phyloP scores from a whole-genome alignment of 2,329 filamentous ascomycete genomes.

The Purpureocillium takamizusanense region DNA sequence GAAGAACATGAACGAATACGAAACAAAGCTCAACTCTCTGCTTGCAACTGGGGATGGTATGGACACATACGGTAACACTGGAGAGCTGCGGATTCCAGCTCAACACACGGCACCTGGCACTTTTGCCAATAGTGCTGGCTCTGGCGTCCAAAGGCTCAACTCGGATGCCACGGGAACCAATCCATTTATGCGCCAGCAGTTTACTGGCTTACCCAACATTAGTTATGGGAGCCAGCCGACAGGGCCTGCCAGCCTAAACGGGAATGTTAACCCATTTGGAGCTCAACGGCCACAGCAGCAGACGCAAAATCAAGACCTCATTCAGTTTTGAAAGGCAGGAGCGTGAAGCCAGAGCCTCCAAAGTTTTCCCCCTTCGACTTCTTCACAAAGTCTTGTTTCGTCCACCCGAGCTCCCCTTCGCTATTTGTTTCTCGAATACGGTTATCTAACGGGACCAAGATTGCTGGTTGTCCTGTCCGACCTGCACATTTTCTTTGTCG shows the following conservation, averaged over 20 bases:
- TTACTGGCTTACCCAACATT: conserved; percentile 63
- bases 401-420: no score
- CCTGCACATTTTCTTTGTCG: no score
- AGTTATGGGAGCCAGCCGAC: conserved; percentile 45
- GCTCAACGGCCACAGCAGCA: conserved; percentile 37
- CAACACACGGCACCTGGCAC: conserved; percentile 95
- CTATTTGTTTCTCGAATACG: no score
- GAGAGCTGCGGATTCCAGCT: conserved; percentile 86
- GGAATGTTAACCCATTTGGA: conserved; percentile 51
- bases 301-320: conserved; percentile 47
- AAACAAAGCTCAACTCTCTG: conserved; percentile 75
- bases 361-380: no score
- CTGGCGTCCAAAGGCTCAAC: conserved; percentile 63
- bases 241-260: conserved; percentile 47
- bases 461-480: no score
- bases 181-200: conserved; percentile 79
- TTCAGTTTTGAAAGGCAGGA: conserved; percentile 43
- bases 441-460: no score
- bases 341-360: no score
- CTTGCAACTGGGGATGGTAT: conserved; percentile 83
- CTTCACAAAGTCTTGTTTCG: no score
- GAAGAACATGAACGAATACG: conserved; percentile 51
- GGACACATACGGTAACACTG: conserved; percentile 97
- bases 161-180: conserved; percentile 73
- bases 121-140: conserved; percentile 91